A percentile compares a stretch with the other conserved stretches of the same genome.
Evolutionary conservation across 257 asterid genomes (phyloP).

Genomic region (Handroanthus guayacan): DNA sequence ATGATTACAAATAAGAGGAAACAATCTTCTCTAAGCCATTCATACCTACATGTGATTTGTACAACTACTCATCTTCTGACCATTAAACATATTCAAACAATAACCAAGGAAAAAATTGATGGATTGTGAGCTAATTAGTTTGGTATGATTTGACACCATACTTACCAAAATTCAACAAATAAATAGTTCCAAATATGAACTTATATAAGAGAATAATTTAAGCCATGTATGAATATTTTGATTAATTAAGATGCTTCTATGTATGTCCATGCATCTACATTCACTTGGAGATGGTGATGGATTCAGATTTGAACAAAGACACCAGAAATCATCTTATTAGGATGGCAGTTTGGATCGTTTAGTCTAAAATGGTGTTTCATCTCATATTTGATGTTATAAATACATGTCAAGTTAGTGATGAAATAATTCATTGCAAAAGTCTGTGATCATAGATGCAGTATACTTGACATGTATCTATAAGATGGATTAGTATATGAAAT

Average conservation of each 20-base stretch:
- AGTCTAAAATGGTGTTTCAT: too few species aligned
- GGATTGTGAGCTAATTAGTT: constrained; percentile 15
- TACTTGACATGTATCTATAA: too few species aligned
- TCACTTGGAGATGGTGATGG: background rate
- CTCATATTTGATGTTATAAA: too few species aligned
- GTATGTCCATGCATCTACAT: background rate
- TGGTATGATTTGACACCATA: constrained; percentile 35
- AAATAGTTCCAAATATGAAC: background rate
- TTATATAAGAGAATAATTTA: background rate
- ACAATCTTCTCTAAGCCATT: background rate
- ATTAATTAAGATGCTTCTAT: background rate
- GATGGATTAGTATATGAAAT: too few species aligned
- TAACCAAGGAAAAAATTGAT: background rate
- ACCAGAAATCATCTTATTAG: too few species aligned
- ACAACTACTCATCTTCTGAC: background rate
- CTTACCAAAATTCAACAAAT: background rate
- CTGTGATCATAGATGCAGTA: too few species aligned
- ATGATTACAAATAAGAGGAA: constrained; percentile 3
- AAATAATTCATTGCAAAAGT: too few species aligned
- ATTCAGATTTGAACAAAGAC: too few species aligned
- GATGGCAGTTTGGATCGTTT: too few species aligned
- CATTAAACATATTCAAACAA: background rate
- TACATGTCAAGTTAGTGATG: too few species aligned
- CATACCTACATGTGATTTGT: constrained; percentile 17
- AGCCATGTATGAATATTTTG: background rate